These are phyloP conservation scores for Babesia bovis DNA, from an alignment of 169 alveolate genomes.

Conservation along the genomic window DNA sequence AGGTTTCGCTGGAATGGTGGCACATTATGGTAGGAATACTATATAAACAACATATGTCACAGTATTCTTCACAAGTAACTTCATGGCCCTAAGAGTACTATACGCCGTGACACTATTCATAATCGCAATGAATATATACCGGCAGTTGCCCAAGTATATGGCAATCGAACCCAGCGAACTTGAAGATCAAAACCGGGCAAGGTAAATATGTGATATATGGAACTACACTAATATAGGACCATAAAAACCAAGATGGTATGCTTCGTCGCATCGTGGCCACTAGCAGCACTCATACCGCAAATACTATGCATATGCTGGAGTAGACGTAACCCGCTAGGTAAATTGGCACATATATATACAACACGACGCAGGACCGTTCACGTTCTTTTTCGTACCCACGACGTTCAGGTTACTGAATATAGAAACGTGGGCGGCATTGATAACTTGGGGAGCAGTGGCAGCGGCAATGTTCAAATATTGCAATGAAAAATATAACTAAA, in stretches of 20 bases:
- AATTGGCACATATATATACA: neutral
- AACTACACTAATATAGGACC: neutral
- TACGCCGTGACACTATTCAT: constrained; percentile 26
- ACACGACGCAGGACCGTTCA: constrained; percentile 36
- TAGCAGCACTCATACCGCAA: constrained; percentile 47
- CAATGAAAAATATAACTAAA: neutral
- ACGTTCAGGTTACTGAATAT: constrained; percentile 21
- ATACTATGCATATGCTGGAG: constrained; percentile 11
- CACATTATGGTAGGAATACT: constrained; percentile 5
- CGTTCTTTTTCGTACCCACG: constrained; percentile 49
- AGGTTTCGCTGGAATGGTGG: constrained; percentile 55
- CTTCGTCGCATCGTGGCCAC: constrained; percentile 42
- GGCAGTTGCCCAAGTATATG: constrained; percentile 41
- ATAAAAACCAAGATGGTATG: constrained; percentile 34
- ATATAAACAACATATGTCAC: neutral
- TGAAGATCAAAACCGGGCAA: constrained; percentile 44
- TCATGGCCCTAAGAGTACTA: constrained; percentile 41
- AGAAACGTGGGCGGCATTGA: constrained; percentile 33
- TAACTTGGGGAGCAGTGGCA: constrained; percentile 45
- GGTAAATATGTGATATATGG: constrained; percentile 11
- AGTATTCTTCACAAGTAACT: constrained; percentile 51
- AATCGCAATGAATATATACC: constrained; percentile 31
- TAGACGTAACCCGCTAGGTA: constrained; percentile 51
- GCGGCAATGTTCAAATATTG: constrained; percentile 27
- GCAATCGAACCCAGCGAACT: constrained; percentile 52